Base-by-base conservation (phyloP, 108 stramenopile species). In the Cyclotella distinguenda region DNA sequence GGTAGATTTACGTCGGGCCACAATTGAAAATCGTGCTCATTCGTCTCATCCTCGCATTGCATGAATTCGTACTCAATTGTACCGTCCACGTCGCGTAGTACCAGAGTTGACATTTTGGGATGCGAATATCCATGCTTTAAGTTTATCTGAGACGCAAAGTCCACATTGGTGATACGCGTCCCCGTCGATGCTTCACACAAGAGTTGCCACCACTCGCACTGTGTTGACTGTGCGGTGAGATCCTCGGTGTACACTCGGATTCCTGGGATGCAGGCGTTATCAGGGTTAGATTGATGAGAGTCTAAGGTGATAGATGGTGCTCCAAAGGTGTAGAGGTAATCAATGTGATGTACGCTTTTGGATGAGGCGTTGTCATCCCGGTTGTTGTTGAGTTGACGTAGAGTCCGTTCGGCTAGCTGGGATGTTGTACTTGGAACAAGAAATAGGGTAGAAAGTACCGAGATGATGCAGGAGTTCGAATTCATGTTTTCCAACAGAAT, bases 271-370 rank as follows among this genome's bases (percentile, higher is more conserved):
- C 71, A 72, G 9, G 39, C 44, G 18, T 63, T 72, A 23, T 47
- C 18, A 16, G 60, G 61, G 54, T 72, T 54, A 54, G 70, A 70
- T 31, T 40, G 26, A 45, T 52, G 45, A 10, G 60, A 34, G 60
- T 42, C 34, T 18, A 42, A 26, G 45, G 62, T 43, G 16, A 72
- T 45, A 12, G 71, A 64, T 7, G 71, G 71, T 30, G 71, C 71
- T 31, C 71, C 71, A 35, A 64, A 72, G 46, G 71, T 72, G 63
- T 72, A 72, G 6, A 72, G 58, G 40, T 59, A 44, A 27, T 59
- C 58, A 18, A 59, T 40, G 51, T 27, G 31, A 0, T 28, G 11
- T 27, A 31, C 30, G 27, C 9, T 28, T 13, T 6, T 6, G 28
- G 23, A 25, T 1, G 11, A 7, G 27, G 27, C 2, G 51, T 2